Evolutionary conservation across 2,329 filamentous ascomycete genomes (phyloP).

Genomic region (Cucurbitaria berberidis): DNA sequence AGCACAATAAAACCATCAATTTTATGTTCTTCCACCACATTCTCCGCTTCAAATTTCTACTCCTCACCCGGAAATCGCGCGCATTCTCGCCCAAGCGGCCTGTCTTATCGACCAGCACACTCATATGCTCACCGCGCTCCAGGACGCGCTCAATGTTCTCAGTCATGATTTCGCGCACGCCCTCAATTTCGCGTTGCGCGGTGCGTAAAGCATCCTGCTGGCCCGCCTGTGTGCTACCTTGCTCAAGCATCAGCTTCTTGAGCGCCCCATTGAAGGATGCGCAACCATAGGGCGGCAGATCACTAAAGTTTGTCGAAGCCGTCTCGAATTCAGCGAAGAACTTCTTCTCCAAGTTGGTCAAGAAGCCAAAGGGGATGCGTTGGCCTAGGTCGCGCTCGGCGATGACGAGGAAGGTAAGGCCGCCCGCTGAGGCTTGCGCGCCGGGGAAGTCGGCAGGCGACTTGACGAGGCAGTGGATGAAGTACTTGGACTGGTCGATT

Average conservation of each 20-base stretch:
- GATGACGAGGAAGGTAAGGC: conserved; percentile 90
- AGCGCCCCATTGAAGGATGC: conserved; percentile 84
- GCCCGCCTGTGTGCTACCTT: conserved; percentile 73
- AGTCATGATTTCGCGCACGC: conserved; percentile 91
- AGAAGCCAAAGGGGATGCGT: conserved; percentile 89
- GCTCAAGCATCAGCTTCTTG: conserved; percentile 79
- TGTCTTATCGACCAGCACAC: conserved; percentile 95
- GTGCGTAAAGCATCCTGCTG: conserved; percentile 82
- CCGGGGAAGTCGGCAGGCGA: conserved; percentile 70
- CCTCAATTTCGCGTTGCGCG: conserved; percentile 89
- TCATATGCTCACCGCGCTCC: conserved; percentile 87
- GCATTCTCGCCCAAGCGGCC: conserved; percentile 88
- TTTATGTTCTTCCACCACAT: conserved; percentile 99
- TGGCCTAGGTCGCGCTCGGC: conserved; percentile 81
- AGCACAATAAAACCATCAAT: conserved; percentile 78
- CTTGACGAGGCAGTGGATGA: conserved; percentile 95
- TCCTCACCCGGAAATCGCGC: conserved; percentile 86
- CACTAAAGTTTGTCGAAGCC: conserved; percentile 71
- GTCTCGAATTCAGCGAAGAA: conserved; percentile 77
- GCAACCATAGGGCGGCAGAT: conserved; percentile 87
- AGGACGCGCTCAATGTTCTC: conserved; percentile 90
- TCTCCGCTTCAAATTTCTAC: conserved; percentile 80
- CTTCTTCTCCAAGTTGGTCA: conserved; percentile 86
- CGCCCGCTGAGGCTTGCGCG: conserved; percentile 67
- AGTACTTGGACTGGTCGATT: conserved; percentile 88